A percentile compares a stretch with the other conserved stretches of the same genome.
Conservation (phyloP, 1,139 yeast genomes). For the Geotrichum cucujoidarum region DNA sequence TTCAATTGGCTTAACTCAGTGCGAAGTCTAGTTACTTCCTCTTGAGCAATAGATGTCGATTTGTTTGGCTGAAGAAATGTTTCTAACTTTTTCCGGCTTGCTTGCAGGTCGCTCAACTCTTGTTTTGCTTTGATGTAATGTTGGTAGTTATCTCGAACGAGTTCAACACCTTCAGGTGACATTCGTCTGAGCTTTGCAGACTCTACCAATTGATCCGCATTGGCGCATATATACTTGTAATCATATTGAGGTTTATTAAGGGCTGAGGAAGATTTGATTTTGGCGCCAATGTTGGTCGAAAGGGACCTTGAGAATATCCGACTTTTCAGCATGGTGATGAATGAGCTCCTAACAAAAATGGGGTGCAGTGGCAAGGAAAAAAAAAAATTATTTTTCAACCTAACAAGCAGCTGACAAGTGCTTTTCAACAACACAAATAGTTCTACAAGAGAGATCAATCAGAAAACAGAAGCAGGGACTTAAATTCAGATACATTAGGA, state of each 20-base stretch:
- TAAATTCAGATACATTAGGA: slow-evolving; percentile 15
- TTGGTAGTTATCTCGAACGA: slow-evolving; percentile 13
- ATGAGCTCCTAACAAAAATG: too few relatives aligned
- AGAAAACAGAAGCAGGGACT: not conserved
- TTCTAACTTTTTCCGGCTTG: slow-evolving; percentile 13
- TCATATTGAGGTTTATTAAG: slow-evolving; percentile 45
- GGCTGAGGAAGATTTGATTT: slow-evolving; percentile 20
- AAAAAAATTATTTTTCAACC: not conserved
- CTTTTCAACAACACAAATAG: not conserved
- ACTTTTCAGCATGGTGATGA: slow-evolving; percentile 4
- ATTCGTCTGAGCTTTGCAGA: slow-evolving; percentile 17
- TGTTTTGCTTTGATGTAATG: slow-evolving; percentile 8
- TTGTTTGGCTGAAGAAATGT: not conserved
- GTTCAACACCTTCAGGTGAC: slow-evolving; percentile 12
- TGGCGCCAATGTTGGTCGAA: slow-evolving; percentile 13
- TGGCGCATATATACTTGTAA: slow-evolving; percentile 35
- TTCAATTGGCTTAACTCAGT: slow-evolving; percentile 16
- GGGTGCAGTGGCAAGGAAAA: too few relatives aligned
- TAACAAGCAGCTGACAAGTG: not conserved
- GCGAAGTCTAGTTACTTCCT: slow-evolving; percentile 1
- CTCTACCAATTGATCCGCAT: slow-evolving; percentile 12
- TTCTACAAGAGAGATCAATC: not conserved
- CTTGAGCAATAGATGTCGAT: not conserved
- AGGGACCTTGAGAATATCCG: slow-evolving; percentile 1
- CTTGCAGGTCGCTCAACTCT: slow-evolving; percentile 16